Evolutionary conservation across 257 asterid species (phyloP), one percentile per base, ranked within the genome.

Genomic region (Przewalskia tangutica): DNA sequence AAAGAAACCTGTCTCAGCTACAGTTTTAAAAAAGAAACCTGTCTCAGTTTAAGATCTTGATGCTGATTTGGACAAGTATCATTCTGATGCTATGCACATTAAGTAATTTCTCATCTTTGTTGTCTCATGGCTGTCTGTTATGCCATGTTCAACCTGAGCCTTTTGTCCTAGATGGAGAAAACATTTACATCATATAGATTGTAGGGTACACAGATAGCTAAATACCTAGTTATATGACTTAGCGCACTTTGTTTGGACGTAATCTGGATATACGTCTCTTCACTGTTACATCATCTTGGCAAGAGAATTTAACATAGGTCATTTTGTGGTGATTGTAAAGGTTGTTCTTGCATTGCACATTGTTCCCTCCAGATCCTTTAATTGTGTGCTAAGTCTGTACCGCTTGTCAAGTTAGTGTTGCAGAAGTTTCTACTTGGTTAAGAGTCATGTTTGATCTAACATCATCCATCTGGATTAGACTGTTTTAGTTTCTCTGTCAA

Each of bases 1-100:
- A n/a, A n/a, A n/a, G n/a, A n/a, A 84, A 90, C 89, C 88, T 85
- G 84, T 91, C 79, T 91, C 98, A 16, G 91, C 93, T 36, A 11
- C 55, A 51, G 55, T 51, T 51, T 51, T 16, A 51, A 51, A 51
- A 51, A 51, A 51, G 12, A 90, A 82, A 90, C 89, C 88, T 84
- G 84, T 91, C 79, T 91, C 98, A 16, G 92, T 92, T 36, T 94
- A 91, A 36, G 95, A 89, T 80, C 94, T 93, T 4, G 97, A 93
- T 85, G 97, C 94, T 59, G 98, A 93, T 80, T 77, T 93, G 67
- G 97, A 92, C 55, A 90, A 89, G 85, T 93, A 95, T 84, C 93
- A 88, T 77, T 86, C 90, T 80, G 88, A 83, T 12, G 87, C 94
- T 1, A 85, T 85, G 94, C 89, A 82, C 82, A 85, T 88, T 51